Percentiles rank a stretch among this genome's conserved stretches.
phyloP scores from a whole-genome alignment of 2,329 filamentous ascomycete species.

The Aspergillus caelatus region DNA sequence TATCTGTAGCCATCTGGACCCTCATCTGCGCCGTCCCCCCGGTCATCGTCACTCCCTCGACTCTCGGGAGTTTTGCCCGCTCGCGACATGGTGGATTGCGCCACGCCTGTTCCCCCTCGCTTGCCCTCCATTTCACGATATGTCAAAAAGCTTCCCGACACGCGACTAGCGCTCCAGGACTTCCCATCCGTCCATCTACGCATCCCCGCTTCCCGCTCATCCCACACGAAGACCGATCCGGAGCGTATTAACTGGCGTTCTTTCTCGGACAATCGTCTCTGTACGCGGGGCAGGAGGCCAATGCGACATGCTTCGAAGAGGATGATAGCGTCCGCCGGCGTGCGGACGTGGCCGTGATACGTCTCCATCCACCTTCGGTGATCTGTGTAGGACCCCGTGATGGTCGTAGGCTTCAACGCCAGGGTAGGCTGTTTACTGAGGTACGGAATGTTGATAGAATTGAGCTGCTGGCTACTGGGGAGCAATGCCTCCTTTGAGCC shows the following conservation, averaged over 20 bases:
- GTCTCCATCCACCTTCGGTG: constrained; percentile 74
- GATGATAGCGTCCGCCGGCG: constrained; percentile 95
- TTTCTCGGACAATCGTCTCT: constrained; percentile 91
- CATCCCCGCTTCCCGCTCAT: constrained; percentile 98
- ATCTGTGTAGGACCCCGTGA: constrained; percentile 23
- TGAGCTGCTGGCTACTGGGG: constrained; percentile 7
- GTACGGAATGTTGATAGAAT: constrained; percentile 16
- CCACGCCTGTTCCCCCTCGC: constrained; percentile 74
- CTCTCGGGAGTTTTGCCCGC: constrained; percentile 82
- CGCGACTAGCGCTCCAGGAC: constrained; percentile 96
- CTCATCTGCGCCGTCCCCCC: constrained; percentile 68
- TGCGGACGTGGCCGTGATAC: constrained; percentile 91
- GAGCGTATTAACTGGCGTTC: constrained; percentile 95
- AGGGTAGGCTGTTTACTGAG: constrained; percentile 18
- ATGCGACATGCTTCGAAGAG: constrained; percentile 96
- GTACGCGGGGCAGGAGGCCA: constrained; percentile 85
- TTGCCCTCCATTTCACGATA: constrained; percentile 99
- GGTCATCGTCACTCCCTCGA: constrained; percentile 79
- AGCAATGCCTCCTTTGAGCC: constrained; percentile 6
- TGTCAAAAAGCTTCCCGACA: constrained; percentile 95
- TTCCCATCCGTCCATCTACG: constrained; percentile 98
- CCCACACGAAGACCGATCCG: constrained; percentile 99
- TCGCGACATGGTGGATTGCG: constrained; percentile 58
- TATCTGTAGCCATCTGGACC: constrained; percentile 87
- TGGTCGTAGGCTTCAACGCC: constrained; percentile 24